Evolutionary conservation across 2,329 filamentous ascomycete species (phyloP).

Genomic region (Dryadomyces quercivorus): DNA sequence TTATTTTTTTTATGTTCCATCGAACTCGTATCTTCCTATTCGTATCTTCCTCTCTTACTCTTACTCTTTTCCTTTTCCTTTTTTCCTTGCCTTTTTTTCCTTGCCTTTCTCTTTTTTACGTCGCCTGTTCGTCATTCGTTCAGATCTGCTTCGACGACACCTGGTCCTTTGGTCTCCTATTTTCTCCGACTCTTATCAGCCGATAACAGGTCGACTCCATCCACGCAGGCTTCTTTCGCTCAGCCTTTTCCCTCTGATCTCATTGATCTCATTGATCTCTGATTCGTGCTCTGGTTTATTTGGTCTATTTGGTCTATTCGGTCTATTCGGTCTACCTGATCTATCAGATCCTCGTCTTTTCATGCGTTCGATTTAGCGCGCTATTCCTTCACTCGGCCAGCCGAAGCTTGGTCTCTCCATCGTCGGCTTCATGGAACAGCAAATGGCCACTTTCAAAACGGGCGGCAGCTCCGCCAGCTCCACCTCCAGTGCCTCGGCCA

Average conservation of each 20-base stretch:
- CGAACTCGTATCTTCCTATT: not conserved
- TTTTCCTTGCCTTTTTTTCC: not conserved
- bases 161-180: not conserved
- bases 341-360: no score
- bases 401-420: no score
- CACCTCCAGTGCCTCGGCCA: slow-evolving; percentile 6
- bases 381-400: no score
- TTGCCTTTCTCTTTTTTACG: not conserved
- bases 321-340: no score
- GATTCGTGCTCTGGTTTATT: not conserved
- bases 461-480: slow-evolving; percentile 7
- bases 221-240: not conserved
- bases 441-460: slow-evolving; percentile 1
- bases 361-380: no score
- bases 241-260: not conserved
- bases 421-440: slow-evolving; percentile 10
- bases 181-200: not conserved
- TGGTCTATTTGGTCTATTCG: not conserved
- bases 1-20: not conserved
- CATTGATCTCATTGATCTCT: no score
- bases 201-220: no score
- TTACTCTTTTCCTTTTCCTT: slow-evolving; percentile 1
- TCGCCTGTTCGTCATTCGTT: not conserved
- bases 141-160: not conserved
- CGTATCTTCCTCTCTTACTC: not conserved